These are phyloP conservation scores for Talaromyces sp. DNA, from an alignment of 2,329 filamentous ascomycete genomes.

Conservation along the genomic window DNA sequence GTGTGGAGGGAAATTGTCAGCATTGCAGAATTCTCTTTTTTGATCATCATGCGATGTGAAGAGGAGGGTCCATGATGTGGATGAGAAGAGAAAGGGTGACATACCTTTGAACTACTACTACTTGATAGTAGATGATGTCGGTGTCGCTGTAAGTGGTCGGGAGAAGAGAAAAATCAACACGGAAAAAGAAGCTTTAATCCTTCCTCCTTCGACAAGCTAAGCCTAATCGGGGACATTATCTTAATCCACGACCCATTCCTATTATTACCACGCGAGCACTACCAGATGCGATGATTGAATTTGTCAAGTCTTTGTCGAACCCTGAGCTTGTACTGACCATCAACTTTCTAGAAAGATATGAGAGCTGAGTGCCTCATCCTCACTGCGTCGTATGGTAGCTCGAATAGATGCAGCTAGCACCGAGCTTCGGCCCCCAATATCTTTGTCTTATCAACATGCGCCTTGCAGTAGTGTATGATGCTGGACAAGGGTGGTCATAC, in stretches of 20 bases:
- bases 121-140: not conserved
- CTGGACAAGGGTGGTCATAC: not conserved
- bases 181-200: not conserved
- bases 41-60: conserved; percentile 34
- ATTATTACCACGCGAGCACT: not conserved
- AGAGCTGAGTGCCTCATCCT: not conserved
- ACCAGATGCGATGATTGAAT: not conserved
- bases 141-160: not conserved
- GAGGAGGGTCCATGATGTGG: conserved; percentile 19
- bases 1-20: conserved; percentile 38
- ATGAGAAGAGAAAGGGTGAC: not conserved
- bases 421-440: not conserved
- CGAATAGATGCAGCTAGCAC: not conserved
- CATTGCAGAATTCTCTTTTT: conserved; percentile 46
- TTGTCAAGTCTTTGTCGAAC: not conserved
- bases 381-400: not conserved
- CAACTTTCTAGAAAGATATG: not conserved
- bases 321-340: not conserved
- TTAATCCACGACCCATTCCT: not conserved
- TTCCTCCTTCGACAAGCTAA: not conserved
- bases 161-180: not conserved
- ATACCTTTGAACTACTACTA: conserved; percentile 10
- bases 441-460: not conserved
- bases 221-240: not conserved
- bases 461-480: not conserved